Conservation (phyloP, 768 basidiomycete genomes). For the Hysterangium stoloniferum region DNA sequence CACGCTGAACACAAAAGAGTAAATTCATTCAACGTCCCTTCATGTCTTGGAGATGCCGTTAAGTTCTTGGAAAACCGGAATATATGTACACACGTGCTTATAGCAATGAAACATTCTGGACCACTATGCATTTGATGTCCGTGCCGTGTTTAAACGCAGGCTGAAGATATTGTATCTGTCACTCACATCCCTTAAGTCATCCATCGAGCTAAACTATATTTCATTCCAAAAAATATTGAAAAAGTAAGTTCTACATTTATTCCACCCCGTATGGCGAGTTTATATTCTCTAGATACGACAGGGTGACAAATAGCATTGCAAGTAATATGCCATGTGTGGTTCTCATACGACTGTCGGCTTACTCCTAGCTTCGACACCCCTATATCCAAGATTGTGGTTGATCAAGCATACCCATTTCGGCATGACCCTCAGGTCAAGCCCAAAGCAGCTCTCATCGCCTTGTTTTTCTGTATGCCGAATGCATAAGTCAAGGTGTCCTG, state of each 20-base stretch:
- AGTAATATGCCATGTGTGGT: constrained; percentile 10
- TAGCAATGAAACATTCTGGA: constrained; percentile 76
- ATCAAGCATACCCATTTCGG: constrained; percentile 61
- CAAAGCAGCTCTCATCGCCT: constrained; percentile 51
- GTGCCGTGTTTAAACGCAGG: constrained; percentile 83
- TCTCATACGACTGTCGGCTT: background rate
- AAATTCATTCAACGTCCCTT: background rate
- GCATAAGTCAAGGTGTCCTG: constrained; percentile 69
- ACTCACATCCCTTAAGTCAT: constrained; percentile 70
- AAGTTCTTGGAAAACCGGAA: background rate
- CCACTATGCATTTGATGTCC: constrained; percentile 79
- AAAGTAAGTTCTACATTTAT: constrained; percentile 49
- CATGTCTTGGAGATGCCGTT: constrained; percentile 2
- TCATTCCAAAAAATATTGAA: constrained; percentile 94
- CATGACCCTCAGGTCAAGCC: constrained; percentile 55
- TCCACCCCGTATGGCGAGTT: background rate
- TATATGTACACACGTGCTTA: constrained; percentile 33
- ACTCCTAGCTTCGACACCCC: constrained; percentile 56
- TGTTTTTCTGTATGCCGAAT: constrained; percentile 71
- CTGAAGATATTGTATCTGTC: constrained; percentile 79
- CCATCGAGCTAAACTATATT: constrained; percentile 85
- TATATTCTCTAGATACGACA: constrained; percentile 66
- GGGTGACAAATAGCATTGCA: constrained; percentile 72
- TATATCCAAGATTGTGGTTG: constrained; percentile 70
- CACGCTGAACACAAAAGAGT: too few relatives aligned